Base-by-base conservation (phyloP, 805 yeast species). In the Hanseniaspora guilliermondii region DNA sequence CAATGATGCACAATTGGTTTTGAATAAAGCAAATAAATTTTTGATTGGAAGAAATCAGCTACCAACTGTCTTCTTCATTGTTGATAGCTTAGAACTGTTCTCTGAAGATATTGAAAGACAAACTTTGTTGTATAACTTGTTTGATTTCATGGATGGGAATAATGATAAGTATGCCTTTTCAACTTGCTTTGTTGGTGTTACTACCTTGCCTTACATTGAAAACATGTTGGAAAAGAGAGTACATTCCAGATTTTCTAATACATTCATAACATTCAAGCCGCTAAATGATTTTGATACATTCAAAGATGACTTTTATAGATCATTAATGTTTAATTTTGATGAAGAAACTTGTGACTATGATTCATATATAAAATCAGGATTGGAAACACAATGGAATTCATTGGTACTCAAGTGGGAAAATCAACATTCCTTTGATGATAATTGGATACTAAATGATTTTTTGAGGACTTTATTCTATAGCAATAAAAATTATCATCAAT, bases 201-300 rank as follows among this genome's bases (percentile, higher is more conserved):
- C 94, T 0, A 76, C 89, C 1, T 80, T 83, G 53, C 72, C 87
- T 48, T 86, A 85, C 6, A 76, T 87, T 0, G 73, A 89, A 49
- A 97, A 91, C 60, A 73, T 79, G 60, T 70, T 93, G 46, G 99
- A 93, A 63, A 93, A 91, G 63, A 75, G 99, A 61, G 97, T 93
- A 0, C 76, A 87, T 60, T 83, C 94, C 55, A 71, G 99, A 59
- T 93, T 89, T 65, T 82, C 93, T 17, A 96, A 91, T 63, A 70
- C 95, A 49, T 68, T 84, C 2, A 74, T 88, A 24, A 74, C 75
- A 17, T 71, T 87, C 37, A 76, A 77, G 25, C 80, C 79, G 49
- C 72, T 82, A 0, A 59, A 60, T 1, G 65, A 70, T 2, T 60
- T 79, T 2, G 78, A 74, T 0, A 75, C 71, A 14, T 85, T 83